Evolutionary conservation across 805 yeast species (phyloP).

Genomic region (Sugiyamaella chiloensis): DNA sequence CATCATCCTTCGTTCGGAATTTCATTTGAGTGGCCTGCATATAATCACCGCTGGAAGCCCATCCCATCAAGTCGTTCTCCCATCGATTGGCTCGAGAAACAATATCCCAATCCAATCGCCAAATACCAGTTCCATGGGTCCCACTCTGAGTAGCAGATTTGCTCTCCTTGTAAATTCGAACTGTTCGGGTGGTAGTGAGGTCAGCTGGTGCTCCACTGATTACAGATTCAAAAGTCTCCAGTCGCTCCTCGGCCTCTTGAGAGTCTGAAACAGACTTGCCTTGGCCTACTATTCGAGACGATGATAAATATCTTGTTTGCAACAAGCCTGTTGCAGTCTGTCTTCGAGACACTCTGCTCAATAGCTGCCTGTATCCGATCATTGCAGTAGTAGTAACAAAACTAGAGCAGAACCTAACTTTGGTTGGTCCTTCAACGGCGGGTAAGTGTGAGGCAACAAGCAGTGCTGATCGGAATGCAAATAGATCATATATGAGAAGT

Average conservation of each 20-base stretch:
- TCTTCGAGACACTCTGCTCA: neutral
- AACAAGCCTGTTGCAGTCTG: neutral
- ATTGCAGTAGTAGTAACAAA: too few relatives aligned
- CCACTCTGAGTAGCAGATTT: slow-evolving; percentile 84
- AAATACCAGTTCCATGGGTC: slow-evolving; percentile 39
- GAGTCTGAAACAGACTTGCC: neutral
- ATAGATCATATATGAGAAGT: too few relatives aligned
- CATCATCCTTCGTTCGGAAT: slow-evolving; percentile 72
- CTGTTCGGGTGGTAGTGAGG: slow-evolving; percentile 57
- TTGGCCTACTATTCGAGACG: neutral
- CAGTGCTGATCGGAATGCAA: too few relatives aligned
- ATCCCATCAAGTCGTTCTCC: slow-evolving; percentile 88
- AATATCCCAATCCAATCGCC: slow-evolving; percentile 86
- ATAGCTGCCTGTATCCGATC: neutral
- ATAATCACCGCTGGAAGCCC: slow-evolving; percentile 74
- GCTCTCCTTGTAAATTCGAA: slow-evolving; percentile 71
- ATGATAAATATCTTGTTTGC: neutral
- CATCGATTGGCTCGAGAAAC: slow-evolving; percentile 73
- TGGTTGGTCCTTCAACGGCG: slow-evolving; percentile 1
- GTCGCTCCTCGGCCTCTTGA: neutral
- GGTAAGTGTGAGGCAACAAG: too few relatives aligned
- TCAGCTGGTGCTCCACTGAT: slow-evolving; percentile 78
- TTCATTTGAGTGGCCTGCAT: slow-evolving; percentile 74
- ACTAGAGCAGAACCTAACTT: too few relatives aligned
- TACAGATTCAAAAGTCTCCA: slow-evolving; percentile 41